Base-by-base conservation (phyloP, 2,329 filamentous ascomycete genomes). In the Microcera coccophila region DNA sequence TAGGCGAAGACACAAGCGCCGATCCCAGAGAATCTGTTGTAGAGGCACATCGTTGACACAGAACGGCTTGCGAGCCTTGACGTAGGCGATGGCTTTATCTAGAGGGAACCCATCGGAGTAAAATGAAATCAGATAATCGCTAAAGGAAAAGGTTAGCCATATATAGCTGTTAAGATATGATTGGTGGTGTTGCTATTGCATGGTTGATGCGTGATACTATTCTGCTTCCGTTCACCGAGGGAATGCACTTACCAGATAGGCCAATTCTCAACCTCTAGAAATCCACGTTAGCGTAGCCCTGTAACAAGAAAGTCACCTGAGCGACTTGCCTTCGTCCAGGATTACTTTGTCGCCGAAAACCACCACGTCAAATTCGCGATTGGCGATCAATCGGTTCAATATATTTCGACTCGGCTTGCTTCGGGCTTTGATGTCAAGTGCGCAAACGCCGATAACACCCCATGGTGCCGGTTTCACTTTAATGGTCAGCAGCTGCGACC, bases 321-420 rank as follows among this genome's bases (percentile, higher is more conserved):
- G 22, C 22, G 41, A 62, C 74, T 55, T 55, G 80, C 79, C 78
- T 78, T 98, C 93, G 60, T 98, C 93, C 26, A 98, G 75, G 54
- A 98, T 98, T 33, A 96, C 91, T 69, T 98, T 98, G 71, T 98
- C 93, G 36, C 93, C 94, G 70, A 98, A 98, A 11, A 98, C 91
- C 48, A 95, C 85, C 18, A 97, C 90, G 59, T 98, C 91, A 60
- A 98, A 97, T 57, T 97, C 91, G 38, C 84, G 81, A 53, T 94
- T 90, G 24, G 87, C 82, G 52, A 96, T 91, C 16, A 98, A 75
- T 38, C 90, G 82, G 60, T 95, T 97, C 46, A 98, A 71, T 54
- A 98, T 98, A 61, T 95, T 97, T 53, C 94, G 80, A 62, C 91
- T 96, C 1, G 93, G 93, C 67, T 97, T 97, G 74, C 90, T 96